Conservation (phyloP, 1,284 basidiomycete genomes). For the Ceratobasidium sp. region DNA sequence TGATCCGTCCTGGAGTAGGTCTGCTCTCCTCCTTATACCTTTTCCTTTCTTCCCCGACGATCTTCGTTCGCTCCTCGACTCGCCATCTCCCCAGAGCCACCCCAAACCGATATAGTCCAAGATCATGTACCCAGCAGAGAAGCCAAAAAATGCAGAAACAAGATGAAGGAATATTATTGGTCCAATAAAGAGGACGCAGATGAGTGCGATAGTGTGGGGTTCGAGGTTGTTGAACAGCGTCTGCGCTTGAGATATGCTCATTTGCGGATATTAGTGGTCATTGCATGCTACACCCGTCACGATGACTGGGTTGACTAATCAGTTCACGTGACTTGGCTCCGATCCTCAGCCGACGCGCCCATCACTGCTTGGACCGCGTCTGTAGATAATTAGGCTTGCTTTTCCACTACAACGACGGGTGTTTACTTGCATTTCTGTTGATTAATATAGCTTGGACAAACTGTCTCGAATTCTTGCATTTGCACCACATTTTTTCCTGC, state of each 20-base stretch:
- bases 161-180: conserved; percentile 19
- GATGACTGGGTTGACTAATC: neutral
- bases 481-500: neutral
- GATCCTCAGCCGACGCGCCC: conserved; percentile 18
- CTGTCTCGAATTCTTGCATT: neutral
- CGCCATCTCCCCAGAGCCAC: conserved; percentile 38
- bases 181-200: conserved; percentile 27
- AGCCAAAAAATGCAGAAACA: conserved; percentile 38
- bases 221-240: conserved; percentile 19
- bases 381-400: neutral
- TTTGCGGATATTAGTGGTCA: conserved; percentile 31
- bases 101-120: conserved; percentile 28
- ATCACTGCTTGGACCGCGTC: neutral
- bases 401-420: too few species aligned
- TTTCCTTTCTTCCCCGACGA: conserved; percentile 10
- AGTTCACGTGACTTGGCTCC: conserved; percentile 11
- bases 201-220: conserved; percentile 32
- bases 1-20: conserved; percentile 22
- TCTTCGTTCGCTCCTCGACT: conserved; percentile 27
- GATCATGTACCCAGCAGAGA: conserved; percentile 31
- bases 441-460: too few species aligned
- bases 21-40: conserved; percentile 37
- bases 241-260: conserved; percentile 42
- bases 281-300: conserved; percentile 35
- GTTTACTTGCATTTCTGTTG: too few species aligned